Evolutionary conservation across 116 monocot genomes (phyloP), one percentile per base, ranked within the genome.

Genomic region (Papilionanthe hybrid): DNA sequence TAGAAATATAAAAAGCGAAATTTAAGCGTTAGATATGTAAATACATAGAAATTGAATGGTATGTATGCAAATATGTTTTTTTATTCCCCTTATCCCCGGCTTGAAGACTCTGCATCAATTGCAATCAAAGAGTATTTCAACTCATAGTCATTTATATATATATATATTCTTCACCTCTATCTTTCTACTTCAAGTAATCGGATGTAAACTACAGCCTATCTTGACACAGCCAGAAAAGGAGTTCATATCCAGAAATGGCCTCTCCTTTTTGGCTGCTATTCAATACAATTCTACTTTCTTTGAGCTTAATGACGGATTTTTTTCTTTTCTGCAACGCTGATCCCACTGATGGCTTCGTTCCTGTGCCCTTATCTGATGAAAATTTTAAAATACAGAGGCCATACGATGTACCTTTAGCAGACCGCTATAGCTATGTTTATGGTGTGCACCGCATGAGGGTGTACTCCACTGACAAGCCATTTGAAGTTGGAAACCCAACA

Each of bases 361-460:
- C 4, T 41, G 3, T 72, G 5, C 72, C 73, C 5, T 73, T 73
- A 43, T 13, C 43, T 18, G 73, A 73, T 7, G 0, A 43, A 9
- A 43, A 73, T n/a, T 45, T 73, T 29, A 19, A 1, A 7, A 4
- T 73, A 4, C 43, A 44, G 42, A 42, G 44, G 19, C 73, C 73
- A 19, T 73, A 73, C 44, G 17, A 73, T 29, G 44, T 73, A 42
- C 42, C 73, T 10, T 9, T 44, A 44, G 8, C 11, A 44, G 44
- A 73, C 1, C 44, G 73, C 20, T 73, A 73, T 13, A 43, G 43
- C 73, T 7, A n/a, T 22, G n/a, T 9, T 29, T 10, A 79, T 74
- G 85, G 81, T 27, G 77, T 81, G 1, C 85, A 44, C 28, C 72
- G n/a, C 9, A 8, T 85, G 67, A 67, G 81, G 81, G 82, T 85